Evolutionary conservation across 1,139 yeast genomes (phyloP).

Genomic region (Meyerozyma sp.): DNA sequence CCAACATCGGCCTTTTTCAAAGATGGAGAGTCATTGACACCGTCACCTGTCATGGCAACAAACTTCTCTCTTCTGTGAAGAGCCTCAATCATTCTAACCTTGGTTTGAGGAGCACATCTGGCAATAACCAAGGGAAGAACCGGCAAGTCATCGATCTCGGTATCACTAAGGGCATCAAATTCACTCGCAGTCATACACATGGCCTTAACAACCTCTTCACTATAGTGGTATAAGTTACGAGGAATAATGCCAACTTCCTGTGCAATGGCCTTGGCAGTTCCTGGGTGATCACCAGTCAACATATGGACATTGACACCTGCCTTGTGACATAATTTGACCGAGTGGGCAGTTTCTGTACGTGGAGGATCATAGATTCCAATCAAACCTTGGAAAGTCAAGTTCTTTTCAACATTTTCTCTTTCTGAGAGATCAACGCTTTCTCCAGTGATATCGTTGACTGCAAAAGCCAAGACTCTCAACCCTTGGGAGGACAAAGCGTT

Average conservation of each 20-base stretch:
- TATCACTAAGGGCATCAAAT: constrained; percentile 61
- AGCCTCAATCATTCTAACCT: constrained; percentile 80
- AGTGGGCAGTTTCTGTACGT: constrained; percentile 61
- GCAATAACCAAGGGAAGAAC: constrained; percentile 77
- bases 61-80: constrained; percentile 65
- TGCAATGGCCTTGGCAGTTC: constrained; percentile 79
- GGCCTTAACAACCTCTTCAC: constrained; percentile 53
- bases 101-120: constrained; percentile 81
- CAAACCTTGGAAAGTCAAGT: constrained; percentile 58
- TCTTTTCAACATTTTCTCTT: constrained; percentile 51
- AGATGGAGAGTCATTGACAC: constrained; percentile 81
- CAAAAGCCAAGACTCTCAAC: constrained; percentile 70
- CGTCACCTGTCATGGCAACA: constrained; percentile 87
- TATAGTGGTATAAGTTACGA: constrained; percentile 56
- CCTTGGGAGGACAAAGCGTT: constrained; percentile 63
- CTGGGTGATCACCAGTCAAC: constrained; percentile 85
- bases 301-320: constrained; percentile 82
- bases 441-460: constrained; percentile 29
- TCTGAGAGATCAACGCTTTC: constrained; percentile 20
- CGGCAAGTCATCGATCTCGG: constrained; percentile 61
- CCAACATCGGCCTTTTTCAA: constrained; percentile 80
- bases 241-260: constrained; percentile 84
- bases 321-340: constrained; percentile 62
- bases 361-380: constrained; percentile 86
- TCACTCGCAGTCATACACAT: constrained; percentile 78